Evolutionary conservation across 179 eudicot genomes (phyloP), one percentile per base, ranked within the genome.

Genomic region (Monotropa hypopitys): DNA sequence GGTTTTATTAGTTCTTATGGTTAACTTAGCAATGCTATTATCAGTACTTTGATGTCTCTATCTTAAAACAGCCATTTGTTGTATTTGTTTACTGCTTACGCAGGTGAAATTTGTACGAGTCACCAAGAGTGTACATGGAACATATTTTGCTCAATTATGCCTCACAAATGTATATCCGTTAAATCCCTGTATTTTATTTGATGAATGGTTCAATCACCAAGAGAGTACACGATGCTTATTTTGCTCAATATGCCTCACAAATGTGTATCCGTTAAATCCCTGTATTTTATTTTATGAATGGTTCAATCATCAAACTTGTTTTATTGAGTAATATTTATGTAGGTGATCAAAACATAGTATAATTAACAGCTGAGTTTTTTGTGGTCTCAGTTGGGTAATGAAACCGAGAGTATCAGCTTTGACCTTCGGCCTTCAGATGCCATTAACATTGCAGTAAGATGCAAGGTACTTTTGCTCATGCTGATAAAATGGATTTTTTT

Each of bases 401-500:
- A 93, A 87, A 83, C 84, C 30, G 96, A 89, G 63, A 82, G 87
- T 74, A 78, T 96, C 70, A 88, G 90, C 85, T 88, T 96, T 83
- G 99, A 96, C 80, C 90, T 93, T 76, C 89, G 97, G 51, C 99
- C 99, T 54, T 93, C 99, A 28, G 98, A 96, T 82, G 97, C 99
- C 78, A 96, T 96, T 45, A 93, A 93, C 78, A 95, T 95, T 85
- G 99, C 97, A 72, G 93, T 93, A 8, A 87, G 99, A 87, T 91
- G 98, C 97, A 86, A 92, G 93, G 98, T 94, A 88, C 53, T 7
- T 70, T 20, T 23, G 8, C 77, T 77, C 10, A 33, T 40, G 18
- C 42, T 38, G 50, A 42, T 70, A 46, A 12, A 0, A 16, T 35
- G 45, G 11, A 43, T 5, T 7, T 33, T 70, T 47, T 54, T 5